Base-by-base conservation (phyloP, 306 rosid species). In the Gynostemma pentaphyllum region DNA sequence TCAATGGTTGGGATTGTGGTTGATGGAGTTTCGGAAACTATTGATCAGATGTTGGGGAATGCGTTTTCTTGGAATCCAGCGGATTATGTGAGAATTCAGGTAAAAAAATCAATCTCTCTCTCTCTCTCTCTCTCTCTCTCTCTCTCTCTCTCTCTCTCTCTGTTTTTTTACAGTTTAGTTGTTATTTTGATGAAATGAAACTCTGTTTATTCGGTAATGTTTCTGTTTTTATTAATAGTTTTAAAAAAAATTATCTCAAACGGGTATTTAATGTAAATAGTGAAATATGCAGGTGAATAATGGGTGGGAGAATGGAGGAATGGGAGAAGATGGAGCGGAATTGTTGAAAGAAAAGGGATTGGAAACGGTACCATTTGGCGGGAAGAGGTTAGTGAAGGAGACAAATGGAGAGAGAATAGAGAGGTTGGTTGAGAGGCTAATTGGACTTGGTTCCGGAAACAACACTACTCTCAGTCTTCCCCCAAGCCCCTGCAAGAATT, bases 351-450 rank as follows among this genome's bases (percentile, higher is more conserved):
- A 87, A 67, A 83, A 80, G 65, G 90, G 94, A 1, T 72, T 83
- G 40, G 96, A 90, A 70, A 81, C 97, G 80, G 74, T 87, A 49
- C 94, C 97, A 51, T 90, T 90, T 83, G 97, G 97, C 79, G 96
- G 97, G 83, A 90, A 90, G 75, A 87, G 94, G 80, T 85, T 90
- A 72, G 70, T 87, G 75, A 80, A 78, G 78, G 97, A 83, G 75
- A 87, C 88, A 19, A 90, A 90, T 86, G 97, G 90, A 49, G 75
- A 80, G 61, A 87, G 94, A 72, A 87, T 90, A 64, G 87, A 81
- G 48, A 53, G 68, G 55, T 85, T 90, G 62, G 95, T 80, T 45
- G 81, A 76, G 55, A 86, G 84, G 42, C 95, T 89, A 14, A 79
- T 86, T n/a, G n/a, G n/a, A n/a, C n/a, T n/a, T n/a, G n/a, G n/a